Percentiles rank a stretch among this genome's conserved stretches.
These are phyloP conservation scores for Leucocoprinus leucothites DNA, from an alignment of 768 basidiomycete species.

Conservation along the genomic window DNA sequence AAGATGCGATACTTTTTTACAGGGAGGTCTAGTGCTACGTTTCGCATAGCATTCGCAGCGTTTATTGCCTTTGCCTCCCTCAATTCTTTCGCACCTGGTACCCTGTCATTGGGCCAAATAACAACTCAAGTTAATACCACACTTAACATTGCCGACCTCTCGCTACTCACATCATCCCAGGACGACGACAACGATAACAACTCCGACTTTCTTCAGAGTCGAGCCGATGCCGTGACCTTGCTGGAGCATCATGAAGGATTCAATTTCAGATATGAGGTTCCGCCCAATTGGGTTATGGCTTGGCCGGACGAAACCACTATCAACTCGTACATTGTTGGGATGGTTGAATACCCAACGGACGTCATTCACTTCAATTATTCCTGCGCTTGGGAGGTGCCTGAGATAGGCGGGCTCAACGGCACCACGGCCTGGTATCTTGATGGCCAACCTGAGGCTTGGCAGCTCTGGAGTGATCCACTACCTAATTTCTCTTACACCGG, in stretches of 20 bases:
- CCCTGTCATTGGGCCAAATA: neutral
- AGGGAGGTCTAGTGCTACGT: neutral
- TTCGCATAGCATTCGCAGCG: neutral
- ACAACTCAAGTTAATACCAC: neutral
- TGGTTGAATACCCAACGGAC: neutral
- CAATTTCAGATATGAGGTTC: neutral
- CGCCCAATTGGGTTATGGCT: neutral
- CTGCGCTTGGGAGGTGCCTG: neutral
- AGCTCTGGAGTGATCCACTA: neutral
- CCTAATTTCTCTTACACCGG: neutral
- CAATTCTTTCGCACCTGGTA: neutral
- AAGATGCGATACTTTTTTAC: neutral
- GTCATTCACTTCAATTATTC: slow-evolving; percentile 3
- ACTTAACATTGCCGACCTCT: neutral
- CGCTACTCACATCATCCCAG: neutral
- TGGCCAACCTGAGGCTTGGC: neutral
- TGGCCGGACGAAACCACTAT: neutral
- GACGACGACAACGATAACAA: neutral
- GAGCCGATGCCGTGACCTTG: neutral
- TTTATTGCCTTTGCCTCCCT: neutral
- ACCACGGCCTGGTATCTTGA: neutral
- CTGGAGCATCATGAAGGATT: neutral
- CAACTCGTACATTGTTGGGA: neutral
- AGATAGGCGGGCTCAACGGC: neutral
- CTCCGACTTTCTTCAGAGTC: neutral